Percentiles rank a stretch among this genome's conserved stretches.
Evolutionary conservation across 192 early-diverging fungal species (phyloP).

Genomic region (Coemansia sp.): DNA sequence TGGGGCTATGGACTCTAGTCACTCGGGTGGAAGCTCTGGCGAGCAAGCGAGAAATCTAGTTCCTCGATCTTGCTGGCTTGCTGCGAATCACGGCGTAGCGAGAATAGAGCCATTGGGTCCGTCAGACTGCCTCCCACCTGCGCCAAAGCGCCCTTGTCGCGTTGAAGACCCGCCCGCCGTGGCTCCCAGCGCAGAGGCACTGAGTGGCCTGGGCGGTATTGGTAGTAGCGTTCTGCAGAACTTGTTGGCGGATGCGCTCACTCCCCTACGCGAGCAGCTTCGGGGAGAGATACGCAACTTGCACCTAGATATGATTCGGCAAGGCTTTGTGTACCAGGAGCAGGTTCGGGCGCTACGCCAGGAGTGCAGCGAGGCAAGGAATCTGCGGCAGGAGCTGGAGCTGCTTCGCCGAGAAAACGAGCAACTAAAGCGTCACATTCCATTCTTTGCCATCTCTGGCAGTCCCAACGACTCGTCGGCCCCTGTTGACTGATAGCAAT

Average conservation of each 20-base stretch:
- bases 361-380: constrained; percentile 29
- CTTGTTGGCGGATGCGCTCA: constrained; percentile 35
- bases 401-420: constrained; percentile 44
- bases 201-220: constrained; percentile 12
- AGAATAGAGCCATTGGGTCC: neutral
- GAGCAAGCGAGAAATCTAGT: neutral
- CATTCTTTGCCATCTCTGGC: constrained; percentile 18
- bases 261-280: constrained; percentile 40
- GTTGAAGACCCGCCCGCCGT: neutral
- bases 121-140: neutral
- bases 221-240: constrained; percentile 43
- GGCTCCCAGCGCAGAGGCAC: neutral
- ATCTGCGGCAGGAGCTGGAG: constrained; percentile 41
- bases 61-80: neutral
- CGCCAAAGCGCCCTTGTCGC: constrained; percentile 1
- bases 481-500: neutral
- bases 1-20: neutral
- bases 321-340: constrained; percentile 44
- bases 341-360: constrained; percentile 32
- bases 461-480: neutral
- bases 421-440: constrained; percentile 38
- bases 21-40: neutral
- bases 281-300: constrained; percentile 49
- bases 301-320: constrained; percentile 49
- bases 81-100: neutral